Conservation (phyloP, 805 yeast genomes). For the Nakazawaea wyomingensis region DNA sequence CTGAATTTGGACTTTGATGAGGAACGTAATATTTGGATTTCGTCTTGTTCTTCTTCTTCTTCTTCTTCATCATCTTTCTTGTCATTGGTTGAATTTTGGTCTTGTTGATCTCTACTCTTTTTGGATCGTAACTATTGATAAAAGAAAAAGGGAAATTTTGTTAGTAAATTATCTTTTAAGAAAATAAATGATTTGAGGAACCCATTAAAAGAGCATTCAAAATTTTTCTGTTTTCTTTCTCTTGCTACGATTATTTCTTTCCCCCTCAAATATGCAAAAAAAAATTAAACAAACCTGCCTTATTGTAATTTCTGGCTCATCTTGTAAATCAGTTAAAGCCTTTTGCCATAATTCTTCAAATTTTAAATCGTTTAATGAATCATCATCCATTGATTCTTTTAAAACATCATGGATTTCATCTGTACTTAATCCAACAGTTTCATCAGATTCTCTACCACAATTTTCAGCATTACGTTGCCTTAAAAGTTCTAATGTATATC, state of each 20-base stretch:
- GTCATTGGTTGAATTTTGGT: constrained; percentile 29
- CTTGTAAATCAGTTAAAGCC: constrained; percentile 54
- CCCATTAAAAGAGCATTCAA: neutral
- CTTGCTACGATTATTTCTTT: no score
- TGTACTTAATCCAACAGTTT: constrained; percentile 45
- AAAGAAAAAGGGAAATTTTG: constrained; percentile 1
- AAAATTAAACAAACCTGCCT: constrained; percentile 55
- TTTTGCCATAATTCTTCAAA: constrained; percentile 72
- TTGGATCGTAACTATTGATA: constrained; percentile 22
- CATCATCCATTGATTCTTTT: constrained; percentile 38
- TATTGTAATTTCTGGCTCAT: constrained; percentile 67
- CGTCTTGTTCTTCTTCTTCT: constrained; percentile 31
- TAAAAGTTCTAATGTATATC: constrained; percentile 60
- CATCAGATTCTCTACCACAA: constrained; percentile 47
- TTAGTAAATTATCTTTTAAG: no score
- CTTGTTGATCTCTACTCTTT: constrained; percentile 17
- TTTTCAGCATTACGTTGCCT: constrained; percentile 63
- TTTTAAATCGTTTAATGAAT: constrained; percentile 51
- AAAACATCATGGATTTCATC: constrained; percentile 50
- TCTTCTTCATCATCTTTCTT: neutral
- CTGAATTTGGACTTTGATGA: constrained; percentile 62
- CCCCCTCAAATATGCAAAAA: no score
- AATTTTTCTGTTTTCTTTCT: no score
- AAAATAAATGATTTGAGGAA: neutral
- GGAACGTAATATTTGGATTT: constrained; percentile 60